phyloP scores from a whole-genome alignment of 2,329 filamentous ascomycete genomes.

The Penicillium sclerotiorum region DNA sequence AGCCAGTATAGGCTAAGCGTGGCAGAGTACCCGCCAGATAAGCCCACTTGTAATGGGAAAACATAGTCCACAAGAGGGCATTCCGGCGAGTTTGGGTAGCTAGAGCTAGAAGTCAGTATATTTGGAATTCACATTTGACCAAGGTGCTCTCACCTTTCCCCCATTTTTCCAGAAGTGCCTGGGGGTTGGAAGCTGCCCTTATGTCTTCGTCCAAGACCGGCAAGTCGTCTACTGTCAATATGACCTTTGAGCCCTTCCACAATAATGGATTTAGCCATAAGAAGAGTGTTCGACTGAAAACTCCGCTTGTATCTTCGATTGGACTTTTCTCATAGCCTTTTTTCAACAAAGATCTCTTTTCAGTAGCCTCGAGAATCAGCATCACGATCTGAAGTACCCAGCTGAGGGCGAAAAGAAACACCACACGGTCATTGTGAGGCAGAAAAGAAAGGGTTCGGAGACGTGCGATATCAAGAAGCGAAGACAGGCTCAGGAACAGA shows the following conservation, averaged over 20 bases:
- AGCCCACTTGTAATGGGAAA: slow-evolving; percentile 21
- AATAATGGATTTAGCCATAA: slow-evolving; percentile 43
- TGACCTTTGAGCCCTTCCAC: slow-evolving; percentile 30
- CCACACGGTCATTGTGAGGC: slow-evolving; percentile 9
- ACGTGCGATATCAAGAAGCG: slow-evolving; percentile 19
- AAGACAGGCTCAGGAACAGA: slow-evolving; percentile 11
- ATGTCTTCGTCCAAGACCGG: slow-evolving; percentile 40
- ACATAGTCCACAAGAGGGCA: slow-evolving; percentile 22
- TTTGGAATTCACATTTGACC: not conserved
- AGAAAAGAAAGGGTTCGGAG: slow-evolving; percentile 22
- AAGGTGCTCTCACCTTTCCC: slow-evolving; percentile 20
- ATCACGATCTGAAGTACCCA: slow-evolving; percentile 43
- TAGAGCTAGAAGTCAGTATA: slow-evolving; percentile 5
- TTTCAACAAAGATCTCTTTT: slow-evolving; percentile 39
- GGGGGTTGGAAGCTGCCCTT: slow-evolving; percentile 31
- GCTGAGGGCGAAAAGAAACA: slow-evolving; percentile 9
- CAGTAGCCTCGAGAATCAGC: slow-evolving; percentile 45
- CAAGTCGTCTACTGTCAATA: slow-evolving; percentile 45
- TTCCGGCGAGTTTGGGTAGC: slow-evolving; percentile 18
- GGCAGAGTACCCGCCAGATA: slow-evolving; percentile 34
- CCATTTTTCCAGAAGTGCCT: slow-evolving; percentile 35
- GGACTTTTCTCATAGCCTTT: slow-evolving; percentile 14
- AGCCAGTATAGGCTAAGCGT: slow-evolving; percentile 43
- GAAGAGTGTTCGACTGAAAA: slow-evolving; percentile 33
- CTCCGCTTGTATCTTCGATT: slow-evolving; percentile 25